Percentiles rank a stretch among this genome's conserved stretches.
These are phyloP conservation scores for Nicotiana rustica DNA, from an alignment of 305 asterid genomes.

Conservation along the genomic window DNA sequence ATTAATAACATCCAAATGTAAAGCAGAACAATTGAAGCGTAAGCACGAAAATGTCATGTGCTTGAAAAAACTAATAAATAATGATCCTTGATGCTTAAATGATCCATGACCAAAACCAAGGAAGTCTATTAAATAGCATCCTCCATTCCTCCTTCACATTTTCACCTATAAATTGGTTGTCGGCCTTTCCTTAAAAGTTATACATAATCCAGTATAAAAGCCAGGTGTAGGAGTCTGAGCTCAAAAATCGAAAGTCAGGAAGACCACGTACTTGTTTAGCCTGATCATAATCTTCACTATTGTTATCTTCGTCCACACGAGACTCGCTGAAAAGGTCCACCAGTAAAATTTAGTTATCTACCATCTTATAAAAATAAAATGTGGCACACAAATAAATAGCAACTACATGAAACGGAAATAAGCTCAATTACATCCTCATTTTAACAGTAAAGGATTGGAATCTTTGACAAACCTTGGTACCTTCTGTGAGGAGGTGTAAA, in stretches of 20 bases:
- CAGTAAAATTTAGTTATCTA: constrained; percentile 17
- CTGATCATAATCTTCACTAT: constrained; percentile 50
- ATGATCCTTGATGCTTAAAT: neutral
- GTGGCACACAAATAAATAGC: constrained; percentile 22
- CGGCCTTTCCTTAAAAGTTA: constrained; percentile 11
- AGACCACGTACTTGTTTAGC: constrained; percentile 72
- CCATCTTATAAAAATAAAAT: neutral
- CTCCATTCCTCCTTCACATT: constrained; percentile 15
- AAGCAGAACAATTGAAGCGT: constrained; percentile 20
- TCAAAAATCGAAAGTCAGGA: constrained; percentile 24
- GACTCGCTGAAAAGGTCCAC: constrained; percentile 51
- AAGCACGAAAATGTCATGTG: neutral
- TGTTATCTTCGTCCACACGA: constrained; percentile 46
- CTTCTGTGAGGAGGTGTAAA: constrained; percentile 64
- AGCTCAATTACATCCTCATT: neutral
- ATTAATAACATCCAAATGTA: constrained; percentile 22
- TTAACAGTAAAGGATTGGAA: constrained; percentile 45
- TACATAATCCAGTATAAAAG: constrained; percentile 6
- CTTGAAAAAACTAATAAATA: neutral
- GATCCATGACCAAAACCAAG: constrained; percentile 18
- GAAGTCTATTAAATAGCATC: constrained; percentile 1
- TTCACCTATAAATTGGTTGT: neutral
- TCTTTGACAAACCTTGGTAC: constrained; percentile 82
- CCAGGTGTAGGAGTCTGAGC: neutral
- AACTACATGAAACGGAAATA: constrained; percentile 14